Evolutionary conservation across 352 stramenopile species (phyloP).

Genomic region (Phytophthora uliginosa): DNA sequence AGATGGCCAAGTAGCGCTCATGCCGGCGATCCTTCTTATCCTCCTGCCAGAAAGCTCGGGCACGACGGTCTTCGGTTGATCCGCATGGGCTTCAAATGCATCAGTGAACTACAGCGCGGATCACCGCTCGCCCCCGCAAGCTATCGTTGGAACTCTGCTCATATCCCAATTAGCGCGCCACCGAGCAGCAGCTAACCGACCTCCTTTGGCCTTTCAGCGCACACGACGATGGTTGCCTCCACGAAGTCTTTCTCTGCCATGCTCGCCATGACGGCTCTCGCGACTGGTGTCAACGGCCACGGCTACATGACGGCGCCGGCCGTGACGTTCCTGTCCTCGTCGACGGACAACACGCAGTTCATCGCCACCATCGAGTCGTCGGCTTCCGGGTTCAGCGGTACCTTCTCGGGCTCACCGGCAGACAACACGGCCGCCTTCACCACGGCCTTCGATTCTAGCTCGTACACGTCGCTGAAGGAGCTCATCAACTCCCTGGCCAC

Average conservation of each 20-base stretch:
- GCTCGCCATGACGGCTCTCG: constrained; percentile 16
- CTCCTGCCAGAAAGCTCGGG: constrained; percentile 12
- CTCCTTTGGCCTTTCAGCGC: too few relatives aligned
- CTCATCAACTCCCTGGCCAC: constrained; percentile 37
- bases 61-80: constrained; percentile 22
- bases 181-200: constrained; percentile 11
- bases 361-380: constrained; percentile 43
- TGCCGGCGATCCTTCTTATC: constrained; percentile 22
- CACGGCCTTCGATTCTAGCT: constrained; percentile 31
- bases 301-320: constrained; percentile 37
- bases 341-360: constrained; percentile 40
- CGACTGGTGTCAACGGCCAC: constrained; percentile 20
- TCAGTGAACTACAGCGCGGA: constrained; percentile 4
- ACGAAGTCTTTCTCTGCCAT: constrained; percentile 16
- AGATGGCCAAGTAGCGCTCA: background rate
- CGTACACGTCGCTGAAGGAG: constrained; percentile 37
- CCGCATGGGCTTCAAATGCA: constrained; percentile 29
- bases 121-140: background rate
- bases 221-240: constrained; percentile 27
- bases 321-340: constrained; percentile 38
- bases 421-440: constrained; percentile 42
- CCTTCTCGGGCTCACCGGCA: constrained; percentile 28
- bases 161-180: constrained; percentile 27
- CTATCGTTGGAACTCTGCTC: constrained; percentile 15
- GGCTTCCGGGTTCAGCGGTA: constrained; percentile 35